Conservation (phyloP, 2,329 filamentous ascomycete species). For the Aschersonia sp. region DNA sequence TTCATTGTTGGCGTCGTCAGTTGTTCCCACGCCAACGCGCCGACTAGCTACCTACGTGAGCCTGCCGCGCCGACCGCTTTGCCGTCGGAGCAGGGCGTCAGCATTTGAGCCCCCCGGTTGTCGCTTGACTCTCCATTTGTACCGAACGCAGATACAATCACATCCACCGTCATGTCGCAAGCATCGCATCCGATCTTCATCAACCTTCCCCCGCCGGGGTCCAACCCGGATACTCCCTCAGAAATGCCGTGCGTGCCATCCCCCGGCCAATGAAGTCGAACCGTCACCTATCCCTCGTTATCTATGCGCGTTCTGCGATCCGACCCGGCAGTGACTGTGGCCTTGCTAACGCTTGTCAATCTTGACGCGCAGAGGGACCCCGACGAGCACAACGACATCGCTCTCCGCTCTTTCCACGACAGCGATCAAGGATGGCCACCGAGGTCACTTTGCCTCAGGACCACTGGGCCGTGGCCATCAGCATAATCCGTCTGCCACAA, state of each 20-base stretch:
- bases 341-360: conserved; percentile 4
- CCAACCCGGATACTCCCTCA: conserved; percentile 72
- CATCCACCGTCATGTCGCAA: conserved; percentile 19
- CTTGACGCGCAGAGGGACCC: conserved; percentile 44
- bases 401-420: conserved; percentile 85
- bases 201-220: conserved; percentile 70
- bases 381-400: conserved; percentile 82
- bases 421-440: conserved; percentile 91
- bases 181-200: conserved; percentile 51
- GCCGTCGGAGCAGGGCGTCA: neutral
- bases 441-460: conserved; percentile 52
- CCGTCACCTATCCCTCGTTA: too few species aligned
- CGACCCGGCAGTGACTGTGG: too few species aligned
- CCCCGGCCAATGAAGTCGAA: neutral
- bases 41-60: too few species aligned
- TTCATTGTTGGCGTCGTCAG: neutral
- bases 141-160: too few species aligned
- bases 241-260: conserved; percentile 63
- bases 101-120: neutral
- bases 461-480: conserved; percentile 41
- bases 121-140: too few species aligned
- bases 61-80: neutral
- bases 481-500: conserved; percentile 47
- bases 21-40: neutral
- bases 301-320: too few species aligned